phyloP scores from a whole-genome alignment of 306 rosid species.

The Cicer chorassanicum region DNA sequence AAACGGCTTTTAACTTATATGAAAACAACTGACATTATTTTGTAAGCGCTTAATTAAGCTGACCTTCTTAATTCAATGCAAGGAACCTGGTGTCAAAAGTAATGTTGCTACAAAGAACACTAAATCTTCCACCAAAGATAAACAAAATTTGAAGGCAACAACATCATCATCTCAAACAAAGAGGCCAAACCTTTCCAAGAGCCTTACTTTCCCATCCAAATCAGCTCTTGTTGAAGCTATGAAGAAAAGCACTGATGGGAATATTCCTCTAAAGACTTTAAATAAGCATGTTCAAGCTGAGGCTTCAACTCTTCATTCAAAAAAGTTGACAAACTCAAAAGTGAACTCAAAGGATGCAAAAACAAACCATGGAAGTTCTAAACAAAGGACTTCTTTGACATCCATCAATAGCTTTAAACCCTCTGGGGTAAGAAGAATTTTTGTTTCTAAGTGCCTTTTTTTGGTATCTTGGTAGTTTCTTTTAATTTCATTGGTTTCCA shows the following conservation, averaged over 20 bases:
- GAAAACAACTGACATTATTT: too few relatives aligned
- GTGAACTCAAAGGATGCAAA: conserved; percentile 58
- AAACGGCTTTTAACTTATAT: too few relatives aligned
- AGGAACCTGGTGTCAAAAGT: conserved; percentile 57
- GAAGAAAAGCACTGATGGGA: conserved; percentile 72
- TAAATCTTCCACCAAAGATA: conserved; percentile 63
- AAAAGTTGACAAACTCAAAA: conserved; percentile 54
- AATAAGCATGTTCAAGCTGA: conserved; percentile 43
- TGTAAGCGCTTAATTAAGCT: too few relatives aligned
- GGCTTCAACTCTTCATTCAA: conserved; percentile 42
- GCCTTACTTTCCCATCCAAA: conserved; percentile 78
- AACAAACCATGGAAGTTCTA: conserved; percentile 48
- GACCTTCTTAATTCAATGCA: conserved; percentile 39
- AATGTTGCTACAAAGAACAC: conserved; percentile 59
- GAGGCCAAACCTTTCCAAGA: conserved; percentile 66
- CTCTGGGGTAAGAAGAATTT: conserved; percentile 50
- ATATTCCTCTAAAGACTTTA: conserved; percentile 50
- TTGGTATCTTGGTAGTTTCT: conserved; percentile 25
- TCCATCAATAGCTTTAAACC: conserved; percentile 49
- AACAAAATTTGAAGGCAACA: conserved; percentile 54
- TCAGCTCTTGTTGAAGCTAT: conserved; percentile 55
- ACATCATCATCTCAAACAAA: conserved; percentile 54
- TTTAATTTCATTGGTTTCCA: conserved; percentile 34
- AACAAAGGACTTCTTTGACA: conserved; percentile 55
- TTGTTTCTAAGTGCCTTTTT: neutral